A percentile compares a stretch with the other conserved stretches of the same genome.
These are phyloP conservation scores for Zygosaccharomyces gambellarensis DNA, from an alignment of 805 yeast genomes.

Conservation along the genomic window DNA sequence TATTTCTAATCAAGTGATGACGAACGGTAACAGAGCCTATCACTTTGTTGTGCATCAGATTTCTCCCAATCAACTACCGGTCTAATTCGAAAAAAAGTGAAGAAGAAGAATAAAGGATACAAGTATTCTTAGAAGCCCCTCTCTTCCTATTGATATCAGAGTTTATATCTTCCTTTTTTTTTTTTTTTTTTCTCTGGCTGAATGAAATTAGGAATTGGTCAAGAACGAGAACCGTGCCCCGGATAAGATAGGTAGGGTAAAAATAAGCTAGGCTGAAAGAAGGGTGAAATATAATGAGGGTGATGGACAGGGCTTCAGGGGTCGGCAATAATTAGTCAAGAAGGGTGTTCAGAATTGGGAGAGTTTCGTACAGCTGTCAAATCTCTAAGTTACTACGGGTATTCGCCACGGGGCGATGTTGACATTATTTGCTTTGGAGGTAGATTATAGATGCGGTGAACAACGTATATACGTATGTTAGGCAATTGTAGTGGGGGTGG, in stretches of 20 bases:
- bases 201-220: not conserved
- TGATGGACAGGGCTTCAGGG: not conserved
- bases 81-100: not conserved
- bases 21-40: conserved; percentile 5
- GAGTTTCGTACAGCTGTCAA: not conserved
- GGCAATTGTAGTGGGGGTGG: not conserved
- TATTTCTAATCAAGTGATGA: conserved; percentile 4
- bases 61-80: conserved; percentile 2
- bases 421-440: not conserved
- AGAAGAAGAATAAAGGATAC: not conserved
- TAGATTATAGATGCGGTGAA: no score
- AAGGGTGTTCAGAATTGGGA: not conserved
- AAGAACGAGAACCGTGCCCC: not conserved
- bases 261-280: not conserved
- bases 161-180: not conserved
- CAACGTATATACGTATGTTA: not conserved
- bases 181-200: no score
- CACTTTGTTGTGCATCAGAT: conserved; percentile 7
- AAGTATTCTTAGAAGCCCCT: not conserved
- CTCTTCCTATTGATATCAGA: not conserved
- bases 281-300: not conserved
- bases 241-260: not conserved
- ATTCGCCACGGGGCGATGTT: not conserved
- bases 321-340: not conserved
- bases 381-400: not conserved